Evolutionary conservation across 208 protist species (phyloP).

Genomic region (Leishmania major): DNA sequence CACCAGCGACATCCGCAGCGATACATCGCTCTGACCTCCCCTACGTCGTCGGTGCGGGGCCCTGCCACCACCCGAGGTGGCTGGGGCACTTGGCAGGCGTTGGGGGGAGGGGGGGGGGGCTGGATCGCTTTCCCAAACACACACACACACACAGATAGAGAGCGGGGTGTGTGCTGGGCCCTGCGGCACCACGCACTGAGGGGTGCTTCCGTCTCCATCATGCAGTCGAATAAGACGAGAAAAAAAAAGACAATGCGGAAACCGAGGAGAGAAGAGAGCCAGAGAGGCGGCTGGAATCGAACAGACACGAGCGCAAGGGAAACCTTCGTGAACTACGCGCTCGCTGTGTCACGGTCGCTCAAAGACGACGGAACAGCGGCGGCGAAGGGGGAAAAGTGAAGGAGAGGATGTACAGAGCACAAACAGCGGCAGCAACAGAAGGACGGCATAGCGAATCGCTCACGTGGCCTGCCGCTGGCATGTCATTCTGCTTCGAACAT

Average conservation of each 20-base stretch:
- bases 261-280: neutral
- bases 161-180: neutral
- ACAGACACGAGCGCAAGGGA: neutral
- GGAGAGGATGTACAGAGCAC: neutral
- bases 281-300: neutral
- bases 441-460: neutral
- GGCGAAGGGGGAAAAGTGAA: neutral
- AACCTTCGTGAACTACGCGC: neutral
- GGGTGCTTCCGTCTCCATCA: neutral
- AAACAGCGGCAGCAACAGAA: neutral
- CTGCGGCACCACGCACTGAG: neutral
- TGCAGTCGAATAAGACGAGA: neutral
- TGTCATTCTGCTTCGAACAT: neutral
- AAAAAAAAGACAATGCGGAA: slow-evolving; percentile 1
- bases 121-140: neutral
- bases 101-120: too few relatives aligned
- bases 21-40: neutral
- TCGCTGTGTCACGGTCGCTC: neutral
- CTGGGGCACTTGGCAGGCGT: neutral
- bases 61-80: neutral
- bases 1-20: neutral
- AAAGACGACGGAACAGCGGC: neutral
- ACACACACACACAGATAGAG: neutral
- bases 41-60: neutral
- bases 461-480: neutral